Percentiles rank a stretch among this genome's conserved stretches.
Evolutionary conservation across 2,329 filamentous ascomycete species (phyloP).

Genomic region (Thelonectria discophora): DNA sequence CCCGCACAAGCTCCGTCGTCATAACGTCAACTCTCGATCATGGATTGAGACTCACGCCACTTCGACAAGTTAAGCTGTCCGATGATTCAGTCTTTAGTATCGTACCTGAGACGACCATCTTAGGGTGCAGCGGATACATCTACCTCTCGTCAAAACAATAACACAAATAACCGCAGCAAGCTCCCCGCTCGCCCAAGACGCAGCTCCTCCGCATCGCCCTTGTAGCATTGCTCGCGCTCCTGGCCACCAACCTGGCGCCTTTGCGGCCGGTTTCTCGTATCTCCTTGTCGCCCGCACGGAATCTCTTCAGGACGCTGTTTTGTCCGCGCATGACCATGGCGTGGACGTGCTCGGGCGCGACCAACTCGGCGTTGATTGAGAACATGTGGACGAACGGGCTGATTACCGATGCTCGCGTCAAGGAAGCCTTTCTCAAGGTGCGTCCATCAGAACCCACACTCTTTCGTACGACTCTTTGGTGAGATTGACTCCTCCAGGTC

Average conservation of each 20-base stretch:
- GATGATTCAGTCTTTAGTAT: not conserved
- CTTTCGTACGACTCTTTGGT: not conserved
- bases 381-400: conserved; percentile 78
- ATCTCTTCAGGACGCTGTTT: not conserved
- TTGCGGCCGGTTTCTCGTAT: not conserved
- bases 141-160: not conserved
- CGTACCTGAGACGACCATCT: no score
- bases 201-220: conserved; percentile 2
- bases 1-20: conserved; percentile 37
- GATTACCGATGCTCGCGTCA: conserved; percentile 76
- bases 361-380: conserved; percentile 78
- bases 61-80: not conserved
- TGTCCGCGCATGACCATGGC: conserved; percentile 70
- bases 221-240: not conserved
- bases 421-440: conserved; percentile 81
- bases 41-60: conserved; percentile 6
- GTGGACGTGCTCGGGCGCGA: conserved; percentile 82
- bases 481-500: conserved; percentile 62
- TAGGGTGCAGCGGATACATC: not conserved
- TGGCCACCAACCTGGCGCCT: conserved; percentile 14
- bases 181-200: conserved; percentile 7
- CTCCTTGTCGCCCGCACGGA: not conserved
- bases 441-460: conserved; percentile 29
- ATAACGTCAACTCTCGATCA: conserved; percentile 30
- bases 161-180: not conserved